Conservation (phyloP, 345 rosid genomes). For the Euphorbia pulcherrima region DNA sequence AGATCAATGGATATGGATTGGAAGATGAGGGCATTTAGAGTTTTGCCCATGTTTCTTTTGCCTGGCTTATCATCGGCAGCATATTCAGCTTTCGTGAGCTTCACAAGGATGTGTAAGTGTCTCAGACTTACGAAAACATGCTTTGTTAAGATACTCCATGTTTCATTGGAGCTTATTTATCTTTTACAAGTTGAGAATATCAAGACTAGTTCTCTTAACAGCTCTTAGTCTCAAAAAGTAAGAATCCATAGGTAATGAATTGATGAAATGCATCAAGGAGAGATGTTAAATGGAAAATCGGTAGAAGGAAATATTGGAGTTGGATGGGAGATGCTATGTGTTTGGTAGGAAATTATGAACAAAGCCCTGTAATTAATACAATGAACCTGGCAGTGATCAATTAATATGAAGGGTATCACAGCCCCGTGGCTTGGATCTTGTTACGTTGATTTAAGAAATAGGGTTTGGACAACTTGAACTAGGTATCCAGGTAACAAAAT, state of each 20-base stretch:
- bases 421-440: background rate
- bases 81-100: constrained; percentile 47
- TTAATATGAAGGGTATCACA: background rate
- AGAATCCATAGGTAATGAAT: background rate
- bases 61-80: constrained; percentile 51
- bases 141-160: background rate
- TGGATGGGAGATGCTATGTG: background rate
- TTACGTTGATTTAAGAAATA: background rate
- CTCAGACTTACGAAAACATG: background rate
- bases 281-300: background rate
- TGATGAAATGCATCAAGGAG: background rate
- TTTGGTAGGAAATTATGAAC: background rate
- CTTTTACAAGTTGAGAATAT: background rate
- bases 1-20: constrained; percentile 56
- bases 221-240: background rate
- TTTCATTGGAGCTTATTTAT: background rate
- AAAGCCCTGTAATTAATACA: background rate
- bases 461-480: background rate
- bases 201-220: background rate
- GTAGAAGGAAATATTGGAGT: background rate
- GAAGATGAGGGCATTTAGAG: constrained; percentile 61
- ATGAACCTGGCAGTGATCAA: background rate
- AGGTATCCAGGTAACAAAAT: background rate
- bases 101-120: constrained; percentile 62
- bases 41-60: constrained; percentile 67